Conservation (phyloP, 768 basidiomycete species). For the Boletus tomentosulus region DNA sequence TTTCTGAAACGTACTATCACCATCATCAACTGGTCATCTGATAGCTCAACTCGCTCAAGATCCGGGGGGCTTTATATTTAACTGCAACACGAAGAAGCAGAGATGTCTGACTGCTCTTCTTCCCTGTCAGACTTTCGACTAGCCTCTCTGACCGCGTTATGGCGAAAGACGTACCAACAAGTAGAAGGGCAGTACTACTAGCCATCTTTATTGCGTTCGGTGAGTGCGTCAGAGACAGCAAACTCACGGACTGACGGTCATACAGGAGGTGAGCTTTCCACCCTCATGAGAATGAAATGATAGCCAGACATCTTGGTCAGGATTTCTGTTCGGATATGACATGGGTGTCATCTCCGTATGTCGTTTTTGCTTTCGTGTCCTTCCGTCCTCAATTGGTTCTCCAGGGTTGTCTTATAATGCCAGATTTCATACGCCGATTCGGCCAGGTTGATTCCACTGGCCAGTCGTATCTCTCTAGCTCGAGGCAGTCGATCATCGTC, state of each 20-base stretch:
- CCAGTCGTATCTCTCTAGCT: slow-evolving; percentile 48
- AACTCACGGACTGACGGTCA: neutral
- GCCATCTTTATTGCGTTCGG: slow-evolving; percentile 74
- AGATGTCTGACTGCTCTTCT: neutral
- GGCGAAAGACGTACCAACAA: slow-evolving; percentile 52
- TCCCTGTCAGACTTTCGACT: neutral
- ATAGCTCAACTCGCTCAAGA: neutral
- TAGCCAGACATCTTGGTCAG: slow-evolving; percentile 17
- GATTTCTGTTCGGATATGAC: slow-evolving; percentile 71
- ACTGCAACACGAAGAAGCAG: neutral
- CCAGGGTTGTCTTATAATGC: slow-evolving; percentile 77
- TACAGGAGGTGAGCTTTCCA: slow-evolving; percentile 19
- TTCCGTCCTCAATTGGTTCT: neutral
- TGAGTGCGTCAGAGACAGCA: slow-evolving; percentile 28
- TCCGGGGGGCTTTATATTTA: slow-evolving; percentile 2
- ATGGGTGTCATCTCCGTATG: slow-evolving; percentile 73
- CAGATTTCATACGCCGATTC: slow-evolving; percentile 68
- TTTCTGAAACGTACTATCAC: slow-evolving; percentile 3
- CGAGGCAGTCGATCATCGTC: slow-evolving; percentile 72
- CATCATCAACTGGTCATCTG: slow-evolving; percentile 13
- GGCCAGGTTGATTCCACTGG: slow-evolving; percentile 51
- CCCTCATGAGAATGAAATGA: neutral
- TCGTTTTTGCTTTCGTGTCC: neutral
- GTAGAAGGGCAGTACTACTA: slow-evolving; percentile 56
- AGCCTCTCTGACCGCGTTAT: slow-evolving; percentile 7